Percentiles rank a stretch among this genome's conserved stretches.
phyloP scores from a whole-genome alignment of 2,329 filamentous ascomycete species.

The Verticillium longisporum region DNA sequence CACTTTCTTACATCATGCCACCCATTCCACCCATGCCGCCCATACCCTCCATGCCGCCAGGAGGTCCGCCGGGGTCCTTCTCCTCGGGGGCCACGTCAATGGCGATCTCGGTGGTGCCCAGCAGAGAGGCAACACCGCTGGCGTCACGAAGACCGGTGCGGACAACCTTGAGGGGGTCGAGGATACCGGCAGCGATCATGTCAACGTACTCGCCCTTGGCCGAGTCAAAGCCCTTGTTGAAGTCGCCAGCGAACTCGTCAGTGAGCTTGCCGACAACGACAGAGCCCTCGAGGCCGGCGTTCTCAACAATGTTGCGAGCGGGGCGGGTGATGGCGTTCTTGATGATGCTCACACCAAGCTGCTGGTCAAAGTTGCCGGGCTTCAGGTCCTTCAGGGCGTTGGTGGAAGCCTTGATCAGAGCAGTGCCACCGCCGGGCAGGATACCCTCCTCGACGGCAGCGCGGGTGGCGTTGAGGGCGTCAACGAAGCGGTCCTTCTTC shows the following conservation, averaged over 20 bases:
- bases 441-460: constrained; percentile 99
- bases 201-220: constrained; percentile 97
- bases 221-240: constrained; percentile 98
- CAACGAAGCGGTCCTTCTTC: constrained; percentile 99
- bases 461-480: constrained; percentile 95
- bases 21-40: constrained; percentile 54
- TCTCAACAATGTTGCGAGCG: constrained; percentile 93
- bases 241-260: constrained; percentile 84
- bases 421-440: constrained; percentile 95
- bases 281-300: constrained; percentile 90
- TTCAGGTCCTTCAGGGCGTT: constrained; percentile 81
- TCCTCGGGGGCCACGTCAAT: constrained; percentile 95
- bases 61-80: constrained; percentile 60
- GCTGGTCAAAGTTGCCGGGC: constrained; percentile 95
- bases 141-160: constrained; percentile 93
- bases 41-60: constrained; percentile 64
- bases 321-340: constrained; percentile 97
- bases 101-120: constrained; percentile 96
- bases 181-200: constrained; percentile 95
- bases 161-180: constrained; percentile 99
- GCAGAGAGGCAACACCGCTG: constrained; percentile 89
- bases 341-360: constrained; percentile 94
- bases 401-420: constrained; percentile 91
- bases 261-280: constrained; percentile 97
- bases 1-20: constrained; percentile 51